Evolutionary conservation across 2,329 filamentous ascomycete genomes (phyloP).

Genomic region (Aspergillus japonicus): DNA sequence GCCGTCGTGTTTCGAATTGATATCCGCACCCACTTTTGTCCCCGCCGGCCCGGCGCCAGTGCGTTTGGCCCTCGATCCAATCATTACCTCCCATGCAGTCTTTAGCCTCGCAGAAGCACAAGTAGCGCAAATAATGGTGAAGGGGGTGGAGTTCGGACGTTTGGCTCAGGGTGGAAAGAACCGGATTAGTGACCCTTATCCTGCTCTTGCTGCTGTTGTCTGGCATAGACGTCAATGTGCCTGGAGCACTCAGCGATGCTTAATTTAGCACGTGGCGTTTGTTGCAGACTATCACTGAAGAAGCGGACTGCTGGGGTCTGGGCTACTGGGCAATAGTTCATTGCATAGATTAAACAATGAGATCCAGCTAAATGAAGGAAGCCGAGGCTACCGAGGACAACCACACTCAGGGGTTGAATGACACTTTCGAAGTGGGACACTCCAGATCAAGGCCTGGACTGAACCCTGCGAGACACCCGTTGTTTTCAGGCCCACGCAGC

Average conservation of each 20-base stretch:
- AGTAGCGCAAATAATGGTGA: neutral
- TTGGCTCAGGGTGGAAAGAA: neutral
- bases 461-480: no score
- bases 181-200: neutral
- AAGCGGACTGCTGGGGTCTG: neutral
- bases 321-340: neutral
- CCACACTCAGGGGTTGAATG: neutral
- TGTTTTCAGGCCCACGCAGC: no score
- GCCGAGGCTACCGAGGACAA: neutral
- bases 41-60: neutral
- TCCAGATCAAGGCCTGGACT: no score
- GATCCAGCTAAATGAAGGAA: neutral
- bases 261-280: neutral
- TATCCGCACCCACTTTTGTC: neutral
- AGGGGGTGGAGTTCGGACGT: neutral
- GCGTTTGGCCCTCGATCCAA: neutral
- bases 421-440: no score
- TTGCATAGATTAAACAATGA: neutral
- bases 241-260: neutral
- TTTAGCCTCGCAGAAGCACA: no score
- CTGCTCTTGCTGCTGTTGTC: neutral
- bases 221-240: neutral
- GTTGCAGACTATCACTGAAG: neutral
- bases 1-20: neutral
- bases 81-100: neutral